These are phyloP conservation scores for Medicago arabica DNA, from an alignment of 306 rosid genomes.

Conservation along the genomic window DNA sequence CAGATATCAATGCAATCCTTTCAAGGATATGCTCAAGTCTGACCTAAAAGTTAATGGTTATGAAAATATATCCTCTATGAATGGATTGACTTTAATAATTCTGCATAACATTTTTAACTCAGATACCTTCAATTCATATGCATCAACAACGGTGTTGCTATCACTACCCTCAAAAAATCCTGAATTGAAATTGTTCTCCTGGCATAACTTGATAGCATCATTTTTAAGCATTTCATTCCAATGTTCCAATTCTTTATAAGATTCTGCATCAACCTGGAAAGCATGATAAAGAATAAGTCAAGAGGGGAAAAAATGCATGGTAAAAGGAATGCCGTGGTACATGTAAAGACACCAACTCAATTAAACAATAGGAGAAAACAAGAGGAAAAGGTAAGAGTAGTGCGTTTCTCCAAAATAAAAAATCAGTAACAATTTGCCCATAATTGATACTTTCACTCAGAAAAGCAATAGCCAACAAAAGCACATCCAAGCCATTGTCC, in stretches of 20 bases:
- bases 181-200: conserved; percentile 81
- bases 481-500: conserved; percentile 11
- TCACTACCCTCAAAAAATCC: conserved; percentile 96
- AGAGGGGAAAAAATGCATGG: background rate
- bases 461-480: conserved; percentile 10
- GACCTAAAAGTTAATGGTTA: conserved; percentile 59
- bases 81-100: conserved; percentile 2
- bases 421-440: background rate
- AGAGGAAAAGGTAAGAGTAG: conserved; percentile 27
- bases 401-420: conserved; percentile 22
- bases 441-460: background rate
- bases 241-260: conserved; percentile 86
- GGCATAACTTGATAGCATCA: conserved; percentile 86
- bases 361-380: background rate
- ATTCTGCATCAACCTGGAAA: conserved; percentile 80
- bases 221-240: conserved; percentile 95
- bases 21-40: conserved; percentile 97
- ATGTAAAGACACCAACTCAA: conserved; percentile 3
- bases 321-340: conserved; percentile 14
- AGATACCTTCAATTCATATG: conserved; percentile 87
- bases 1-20: conserved; percentile 82
- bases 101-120: conserved; percentile 7
- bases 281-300: conserved; percentile 28
- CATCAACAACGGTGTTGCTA: conserved; percentile 74
- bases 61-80: conserved; percentile 22